Evolutionary conservation across 139 green algal genomes (phyloP).

Genomic region (Astrephomene gubernaculifera): DNA sequence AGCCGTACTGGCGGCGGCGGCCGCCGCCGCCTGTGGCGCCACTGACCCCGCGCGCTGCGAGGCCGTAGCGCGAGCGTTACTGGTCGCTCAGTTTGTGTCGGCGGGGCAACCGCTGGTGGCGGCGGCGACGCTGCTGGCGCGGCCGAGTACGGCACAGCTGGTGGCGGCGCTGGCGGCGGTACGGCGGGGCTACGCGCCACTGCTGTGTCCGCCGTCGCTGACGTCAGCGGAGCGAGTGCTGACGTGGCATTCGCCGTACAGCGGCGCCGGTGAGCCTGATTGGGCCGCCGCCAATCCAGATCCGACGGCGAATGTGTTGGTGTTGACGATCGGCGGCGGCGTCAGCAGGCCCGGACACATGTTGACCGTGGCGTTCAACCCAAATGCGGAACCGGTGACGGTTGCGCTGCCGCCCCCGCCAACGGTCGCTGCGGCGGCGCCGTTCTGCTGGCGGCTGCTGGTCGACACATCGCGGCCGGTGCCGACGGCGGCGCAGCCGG

Average conservation of each 20-base stretch:
- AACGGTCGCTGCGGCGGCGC: not conserved
- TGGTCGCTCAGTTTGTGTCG: slow-evolving; percentile 60
- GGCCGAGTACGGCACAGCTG: not conserved
- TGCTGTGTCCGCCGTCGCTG: slow-evolving; percentile 15
- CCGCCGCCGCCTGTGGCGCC: not conserved
- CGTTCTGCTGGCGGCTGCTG: slow-evolving; percentile 30
- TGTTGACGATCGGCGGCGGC: slow-evolving; percentile 3
- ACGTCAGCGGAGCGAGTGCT: slow-evolving; percentile 18
- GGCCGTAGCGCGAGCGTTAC: slow-evolving; percentile 43
- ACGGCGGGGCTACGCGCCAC: slow-evolving; percentile 11
- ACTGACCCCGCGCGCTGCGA: slow-evolving; percentile 34
- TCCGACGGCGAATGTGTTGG: not conserved
- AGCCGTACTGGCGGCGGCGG: slow-evolving; percentile 4
- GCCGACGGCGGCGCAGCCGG: not conserved
- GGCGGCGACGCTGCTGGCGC: not conserved
- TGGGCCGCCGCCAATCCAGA: slow-evolving; percentile 20
- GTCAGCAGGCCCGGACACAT: slow-evolving; percentile 8
- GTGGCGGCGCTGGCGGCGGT: slow-evolving; percentile 30
- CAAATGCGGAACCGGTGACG: not conserved
- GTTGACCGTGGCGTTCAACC: slow-evolving; percentile 23
- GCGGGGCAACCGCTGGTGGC: slow-evolving; percentile 25
- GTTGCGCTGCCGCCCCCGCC: slow-evolving; percentile 19
- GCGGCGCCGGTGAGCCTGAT: slow-evolving; percentile 27
- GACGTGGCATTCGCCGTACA: slow-evolving; percentile 22
- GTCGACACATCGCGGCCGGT: slow-evolving; percentile 24